phyloP scores from a whole-genome alignment of 495 filamentous ascomycete genomes.

The Lepraria neglecta region DNA sequence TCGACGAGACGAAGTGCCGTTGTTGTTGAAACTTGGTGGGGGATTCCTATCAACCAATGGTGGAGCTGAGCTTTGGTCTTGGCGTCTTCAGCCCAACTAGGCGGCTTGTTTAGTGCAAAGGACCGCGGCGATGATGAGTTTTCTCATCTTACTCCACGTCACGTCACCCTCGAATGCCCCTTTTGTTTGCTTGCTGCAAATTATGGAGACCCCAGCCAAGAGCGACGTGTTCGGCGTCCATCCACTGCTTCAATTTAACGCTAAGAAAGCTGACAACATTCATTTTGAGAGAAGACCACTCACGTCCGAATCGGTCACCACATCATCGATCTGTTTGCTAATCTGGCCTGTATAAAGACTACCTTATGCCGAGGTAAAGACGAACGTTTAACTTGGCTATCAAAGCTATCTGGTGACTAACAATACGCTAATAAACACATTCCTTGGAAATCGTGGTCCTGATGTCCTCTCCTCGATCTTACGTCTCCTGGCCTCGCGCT shows the following conservation, averaged over 20 bases:
- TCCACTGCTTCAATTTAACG: not conserved
- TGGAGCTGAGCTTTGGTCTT: conserved; percentile 8
- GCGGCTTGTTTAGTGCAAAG: conserved; percentile 11
- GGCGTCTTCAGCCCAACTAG: conserved; percentile 13
- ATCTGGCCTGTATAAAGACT: no score
- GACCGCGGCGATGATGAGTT: not conserved
- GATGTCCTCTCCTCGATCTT: no score
- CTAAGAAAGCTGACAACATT: not conserved
- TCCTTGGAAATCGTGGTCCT: no score
- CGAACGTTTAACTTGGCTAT: no score
- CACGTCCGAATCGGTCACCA: not conserved
- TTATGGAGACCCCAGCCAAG: not conserved
- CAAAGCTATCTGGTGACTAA: no score
- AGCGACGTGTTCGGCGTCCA: not conserved
- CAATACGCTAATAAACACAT: no score
- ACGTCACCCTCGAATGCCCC: not conserved
- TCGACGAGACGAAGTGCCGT: not conserved
- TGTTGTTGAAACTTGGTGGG: not conserved
- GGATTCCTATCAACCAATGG: conserved; percentile 4
- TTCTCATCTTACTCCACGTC: not conserved
- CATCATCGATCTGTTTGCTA: not conserved
- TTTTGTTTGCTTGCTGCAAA: not conserved
- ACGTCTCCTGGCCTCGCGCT: no score
- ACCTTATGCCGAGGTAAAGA: no score
- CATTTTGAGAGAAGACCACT: not conserved